Percentiles rank a stretch among this genome's conserved stretches.
Evolutionary conservation across 305 asterid genomes (phyloP).

Genomic region (Plantago rigida): DNA sequence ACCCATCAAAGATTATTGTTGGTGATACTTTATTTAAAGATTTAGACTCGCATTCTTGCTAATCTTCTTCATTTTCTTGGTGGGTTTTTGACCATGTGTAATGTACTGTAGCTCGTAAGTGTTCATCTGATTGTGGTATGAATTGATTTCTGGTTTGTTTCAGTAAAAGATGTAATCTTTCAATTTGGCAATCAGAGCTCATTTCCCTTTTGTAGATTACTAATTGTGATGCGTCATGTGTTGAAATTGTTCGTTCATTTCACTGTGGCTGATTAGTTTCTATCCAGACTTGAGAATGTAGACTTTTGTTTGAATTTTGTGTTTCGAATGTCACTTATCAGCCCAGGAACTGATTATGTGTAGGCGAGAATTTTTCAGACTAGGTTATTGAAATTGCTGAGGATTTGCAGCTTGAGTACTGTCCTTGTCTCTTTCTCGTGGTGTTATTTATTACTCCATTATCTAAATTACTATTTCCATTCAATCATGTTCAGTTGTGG

Average conservation of each 20-base stretch:
- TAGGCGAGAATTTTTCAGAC: not conserved
- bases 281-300: slow-evolving; percentile 14
- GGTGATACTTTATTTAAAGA: not conserved
- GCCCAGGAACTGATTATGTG: too few relatives aligned
- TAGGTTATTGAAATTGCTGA: not conserved
- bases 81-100: slow-evolving; percentile 18
- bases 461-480: not conserved
- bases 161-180: not conserved
- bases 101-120: not conserved
- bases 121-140: slow-evolving; percentile 1
- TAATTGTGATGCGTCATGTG: slow-evolving; percentile 10
- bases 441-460: slow-evolving; percentile 1
- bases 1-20: not conserved
- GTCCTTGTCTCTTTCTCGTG: slow-evolving; percentile 13
- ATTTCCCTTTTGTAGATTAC: not conserved
- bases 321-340: too few relatives aligned
- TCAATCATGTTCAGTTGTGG: slow-evolving; percentile 18
- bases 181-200: slow-evolving; percentile 1
- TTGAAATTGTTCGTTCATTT: not conserved
- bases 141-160: not conserved
- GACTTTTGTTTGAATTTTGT: not conserved
- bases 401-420: slow-evolving; percentile 3
- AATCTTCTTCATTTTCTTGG: not conserved
- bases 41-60: not conserved
- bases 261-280: not conserved